Evolutionary conservation across 1,139 yeast genomes (phyloP).

Genomic region (Zygoascus hellenicus): DNA sequence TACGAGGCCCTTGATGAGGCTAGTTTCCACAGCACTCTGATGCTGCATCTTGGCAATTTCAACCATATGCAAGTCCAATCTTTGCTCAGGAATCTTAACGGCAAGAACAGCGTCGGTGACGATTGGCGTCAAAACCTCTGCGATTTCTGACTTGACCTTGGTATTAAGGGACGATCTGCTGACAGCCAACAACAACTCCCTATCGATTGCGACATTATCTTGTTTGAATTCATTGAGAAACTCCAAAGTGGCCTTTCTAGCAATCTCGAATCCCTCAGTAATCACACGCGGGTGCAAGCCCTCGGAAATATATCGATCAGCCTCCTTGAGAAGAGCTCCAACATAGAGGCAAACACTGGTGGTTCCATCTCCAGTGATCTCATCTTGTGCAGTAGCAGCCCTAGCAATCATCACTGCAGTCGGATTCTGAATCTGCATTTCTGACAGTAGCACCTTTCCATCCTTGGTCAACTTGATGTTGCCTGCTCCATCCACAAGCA

Average conservation of each 20-base stretch:
- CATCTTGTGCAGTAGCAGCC: constrained; percentile 98
- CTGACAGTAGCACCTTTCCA: constrained; percentile 88
- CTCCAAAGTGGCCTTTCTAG: constrained; percentile 67
- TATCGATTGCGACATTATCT: constrained; percentile 46
- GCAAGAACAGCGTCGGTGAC: constrained; percentile 94
- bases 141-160: constrained; percentile 69
- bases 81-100: constrained; percentile 49
- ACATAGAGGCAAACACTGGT: constrained; percentile 94
- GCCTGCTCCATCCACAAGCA: constrained; percentile 96
- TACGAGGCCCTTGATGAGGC: constrained; percentile 80
- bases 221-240: constrained; percentile 58
- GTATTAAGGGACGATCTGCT: constrained; percentile 87
- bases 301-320: constrained; percentile 84
- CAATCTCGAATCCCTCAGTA: constrained; percentile 91
- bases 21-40: constrained; percentile 77
- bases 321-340: constrained; percentile 92
- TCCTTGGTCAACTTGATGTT: constrained; percentile 92
- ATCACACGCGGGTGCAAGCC: constrained; percentile 95
- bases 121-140: constrained; percentile 82
- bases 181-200: constrained; percentile 85
- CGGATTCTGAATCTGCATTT: constrained; percentile 99
- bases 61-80: constrained; percentile 90
- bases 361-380: constrained; percentile 98
- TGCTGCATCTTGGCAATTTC: constrained; percentile 99
- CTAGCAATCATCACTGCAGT: constrained; percentile 97